phyloP scores from a whole-genome alignment of 2,329 filamentous ascomycete genomes.

The Colletotrichum sp. region DNA sequence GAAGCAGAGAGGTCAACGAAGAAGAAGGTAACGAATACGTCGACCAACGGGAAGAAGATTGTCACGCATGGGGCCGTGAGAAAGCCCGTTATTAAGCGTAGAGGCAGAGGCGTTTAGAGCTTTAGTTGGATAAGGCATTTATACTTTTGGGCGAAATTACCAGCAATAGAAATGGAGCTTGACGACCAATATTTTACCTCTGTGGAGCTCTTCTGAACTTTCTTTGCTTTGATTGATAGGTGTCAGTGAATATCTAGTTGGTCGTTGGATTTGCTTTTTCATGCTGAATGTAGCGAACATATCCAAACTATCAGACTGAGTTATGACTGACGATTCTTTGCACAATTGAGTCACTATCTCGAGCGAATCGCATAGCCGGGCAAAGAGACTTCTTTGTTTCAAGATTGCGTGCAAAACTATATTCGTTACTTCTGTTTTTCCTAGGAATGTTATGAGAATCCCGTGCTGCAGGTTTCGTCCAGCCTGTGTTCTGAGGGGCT shows the following conservation, averaged over 20 bases:
- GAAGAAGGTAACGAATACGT: constrained; percentile 37
- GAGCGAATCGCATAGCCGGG: not conserved
- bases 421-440: not conserved
- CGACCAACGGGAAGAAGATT: constrained; percentile 56
- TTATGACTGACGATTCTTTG: not conserved
- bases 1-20: constrained; percentile 53
- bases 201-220: not conserved
- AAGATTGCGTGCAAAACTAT: not conserved
- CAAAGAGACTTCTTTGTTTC: not conserved
- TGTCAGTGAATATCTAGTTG: not conserved
- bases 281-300: not conserved
- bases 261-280: not conserved
- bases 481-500: not conserved
- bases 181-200: not conserved
- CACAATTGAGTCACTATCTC: not conserved
- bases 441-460: not conserved
- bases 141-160: not conserved
- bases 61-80: constrained; percentile 67
- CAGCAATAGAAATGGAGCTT: not conserved
- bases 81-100: constrained; percentile 63
- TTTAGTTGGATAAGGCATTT: not conserved
- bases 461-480: not conserved
- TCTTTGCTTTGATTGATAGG: not conserved
- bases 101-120: constrained; percentile 58
- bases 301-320: not conserved